Conservation (phyloP, 1,284 basidiomycete genomes). For the Tranzscheliella williamsii region DNA sequence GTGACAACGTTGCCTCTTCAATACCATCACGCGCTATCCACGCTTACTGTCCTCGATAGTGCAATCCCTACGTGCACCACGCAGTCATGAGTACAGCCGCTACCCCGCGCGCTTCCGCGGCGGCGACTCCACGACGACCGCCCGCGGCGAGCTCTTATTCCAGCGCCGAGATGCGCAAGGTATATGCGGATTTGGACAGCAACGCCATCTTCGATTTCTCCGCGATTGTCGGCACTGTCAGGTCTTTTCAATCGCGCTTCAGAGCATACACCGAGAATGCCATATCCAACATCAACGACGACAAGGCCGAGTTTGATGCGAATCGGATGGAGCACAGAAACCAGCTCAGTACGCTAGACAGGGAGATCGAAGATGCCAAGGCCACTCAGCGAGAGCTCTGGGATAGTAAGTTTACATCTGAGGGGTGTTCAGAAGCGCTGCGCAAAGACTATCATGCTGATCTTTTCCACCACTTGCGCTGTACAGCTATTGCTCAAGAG, state of each 20-base stretch:
- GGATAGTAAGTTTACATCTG: conserved; percentile 24
- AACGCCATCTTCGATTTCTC: conserved; percentile 49
- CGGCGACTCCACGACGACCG: conserved; percentile 31
- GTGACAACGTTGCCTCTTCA: no score
- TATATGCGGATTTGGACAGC: conserved; percentile 35
- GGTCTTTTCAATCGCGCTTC: conserved; percentile 40
- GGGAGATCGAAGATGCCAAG: conserved; percentile 46
- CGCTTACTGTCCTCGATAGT: no score
- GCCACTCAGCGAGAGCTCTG: conserved; percentile 43
- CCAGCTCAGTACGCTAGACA: conserved; percentile 37
- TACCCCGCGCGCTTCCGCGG: conserved; percentile 23
- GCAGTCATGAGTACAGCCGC: no score
- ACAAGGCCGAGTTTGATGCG: conserved; percentile 40
- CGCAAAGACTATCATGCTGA: neutral
- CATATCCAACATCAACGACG: conserved; percentile 43
- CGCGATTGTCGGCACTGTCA: conserved; percentile 32
- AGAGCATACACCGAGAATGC: conserved; percentile 44
- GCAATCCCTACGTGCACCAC: no score
- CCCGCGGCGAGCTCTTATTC: conserved; percentile 20
- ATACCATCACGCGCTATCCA: no score
- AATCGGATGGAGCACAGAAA: conserved; percentile 40
- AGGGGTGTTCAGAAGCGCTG: neutral
- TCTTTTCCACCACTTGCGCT: no score
- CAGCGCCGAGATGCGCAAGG: conserved; percentile 38
- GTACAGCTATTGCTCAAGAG: conserved; percentile 41